Base-by-base conservation (phyloP, 1,139 yeast species). In the Suhomyces yuchorum region DNA sequence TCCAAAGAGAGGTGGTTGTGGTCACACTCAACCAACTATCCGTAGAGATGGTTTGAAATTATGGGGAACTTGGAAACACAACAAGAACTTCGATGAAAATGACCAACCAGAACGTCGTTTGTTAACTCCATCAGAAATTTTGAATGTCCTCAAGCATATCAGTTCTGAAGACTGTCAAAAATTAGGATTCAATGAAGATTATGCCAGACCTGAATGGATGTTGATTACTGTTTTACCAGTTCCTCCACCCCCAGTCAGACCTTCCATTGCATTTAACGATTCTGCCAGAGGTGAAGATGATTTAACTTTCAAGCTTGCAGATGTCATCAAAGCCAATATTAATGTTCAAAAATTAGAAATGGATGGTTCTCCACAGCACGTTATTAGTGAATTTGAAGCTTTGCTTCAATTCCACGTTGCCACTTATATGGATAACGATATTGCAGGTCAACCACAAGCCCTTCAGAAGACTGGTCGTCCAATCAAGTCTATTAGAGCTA, bases 401-500 rank as follows among this genome's bases (percentile, higher is more conserved):
- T 80, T 95, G 59, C 77, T 95, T 52, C 99, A 95, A 65, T 95
- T 91, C 69, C 99, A 93, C 63, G 98, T 95, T 43, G 99, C 99
- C n/a, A 93, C 99, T 1, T 93, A 93, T 67, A 93, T 93, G 99
- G 99, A 93, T 72, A 93, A 93, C 66, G 99, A 93, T 73, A 93
- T 93, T 71, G 99, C 99, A n/a, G 99, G 99, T 54, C 99, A 93
- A 71, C 99, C 99, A 0, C 99, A 93, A 69, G 99, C 99, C 36
- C 80, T 93, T 55, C 99, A 95, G 67, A 95, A 95, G 70, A 90
- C 98, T 44, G 99, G 99, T 49, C 88, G 99, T 73, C 99, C 99
- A 8, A 96, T 95, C 55, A 95, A 93, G 68, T 90, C 98, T 41
- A 95, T 95, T 59, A 85, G 99, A 74, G 99, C 99, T 22, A 90